Conservation (phyloP, 2,329 filamentous ascomycete species). For the Fusarium mundagurra region DNA sequence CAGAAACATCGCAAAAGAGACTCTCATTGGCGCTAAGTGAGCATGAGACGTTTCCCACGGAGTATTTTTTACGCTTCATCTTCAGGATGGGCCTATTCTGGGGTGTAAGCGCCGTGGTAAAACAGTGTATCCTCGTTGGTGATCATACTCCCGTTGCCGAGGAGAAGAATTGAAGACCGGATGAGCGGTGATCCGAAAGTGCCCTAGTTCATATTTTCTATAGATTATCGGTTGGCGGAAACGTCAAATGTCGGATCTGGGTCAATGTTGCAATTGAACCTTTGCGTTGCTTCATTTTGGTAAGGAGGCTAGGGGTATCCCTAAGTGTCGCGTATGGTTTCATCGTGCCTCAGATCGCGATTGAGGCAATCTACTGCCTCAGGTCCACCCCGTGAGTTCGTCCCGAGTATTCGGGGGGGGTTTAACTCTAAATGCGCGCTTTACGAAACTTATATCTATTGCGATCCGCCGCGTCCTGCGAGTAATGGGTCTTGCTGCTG, state of each 20-base stretch:
- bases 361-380: background rate
- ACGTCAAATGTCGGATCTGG: background rate
- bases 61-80: background rate
- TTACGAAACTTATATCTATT: background rate
- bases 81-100: background rate
- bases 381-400: background rate
- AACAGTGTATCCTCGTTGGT: background rate
- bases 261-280: background rate
- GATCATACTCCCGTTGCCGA: background rate
- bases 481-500: fast-evolving
- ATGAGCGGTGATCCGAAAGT: background rate
- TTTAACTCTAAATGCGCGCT: background rate
- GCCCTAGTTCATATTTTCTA: fast-evolving
- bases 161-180: background rate
- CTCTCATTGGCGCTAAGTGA: background rate
- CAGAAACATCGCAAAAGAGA: background rate
- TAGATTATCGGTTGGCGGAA: background rate
- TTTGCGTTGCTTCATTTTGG: background rate
- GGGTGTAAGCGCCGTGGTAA: background rate
- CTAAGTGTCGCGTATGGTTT: constrained; percentile 14
- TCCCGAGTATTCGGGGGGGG: background rate
- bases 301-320: constrained; percentile 16
- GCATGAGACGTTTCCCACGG: background rate
- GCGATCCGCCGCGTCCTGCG: fast-evolving
- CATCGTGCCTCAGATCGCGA: background rate